phyloP scores from a whole-genome alignment of 805 yeast species.

The Danielia reshetovae region DNA sequence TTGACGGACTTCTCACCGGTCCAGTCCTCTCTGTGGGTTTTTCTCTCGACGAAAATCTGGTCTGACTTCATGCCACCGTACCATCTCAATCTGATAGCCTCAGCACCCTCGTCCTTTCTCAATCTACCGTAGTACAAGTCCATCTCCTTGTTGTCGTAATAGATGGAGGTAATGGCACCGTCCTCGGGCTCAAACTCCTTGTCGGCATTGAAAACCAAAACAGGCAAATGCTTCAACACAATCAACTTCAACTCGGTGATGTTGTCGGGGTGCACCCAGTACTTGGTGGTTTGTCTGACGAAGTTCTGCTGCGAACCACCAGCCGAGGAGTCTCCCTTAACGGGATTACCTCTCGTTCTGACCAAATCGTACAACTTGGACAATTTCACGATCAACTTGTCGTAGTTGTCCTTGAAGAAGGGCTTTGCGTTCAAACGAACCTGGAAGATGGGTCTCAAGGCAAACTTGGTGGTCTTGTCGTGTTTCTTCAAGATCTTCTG shows the following conservation, averaged over 20 bases:
- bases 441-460: conserved; percentile 86
- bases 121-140: conserved; percentile 93
- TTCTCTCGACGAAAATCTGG: conserved; percentile 91
- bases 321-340: conserved; percentile 92
- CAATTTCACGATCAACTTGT: conserved; percentile 79
- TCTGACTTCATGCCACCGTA: conserved; percentile 96
- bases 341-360: conserved; percentile 94
- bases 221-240: conserved; percentile 92
- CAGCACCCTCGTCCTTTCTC: conserved; percentile 97
- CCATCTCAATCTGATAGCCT: conserved; percentile 97
- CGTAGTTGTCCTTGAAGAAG: conserved; percentile 93
- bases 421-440: conserved; percentile 92
- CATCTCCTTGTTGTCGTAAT: conserved; percentile 84
- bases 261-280: conserved; percentile 99
- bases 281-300: conserved; percentile 96
- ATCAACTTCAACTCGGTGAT: conserved; percentile 93
- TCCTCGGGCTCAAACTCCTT: conserved; percentile 95
- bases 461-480: conserved; percentile 74
- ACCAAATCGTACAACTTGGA: conserved; percentile 89
- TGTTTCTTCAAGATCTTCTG: conserved; percentile 96
- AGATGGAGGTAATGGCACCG: conserved; percentile 93
- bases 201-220: conserved; percentile 91
- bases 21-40: conserved; percentile 99
- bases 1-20: conserved; percentile 99
- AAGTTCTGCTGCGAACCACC: conserved; percentile 98